Base-by-base conservation (phyloP, 345 rosid genomes). In the Brassica nigra region DNA sequence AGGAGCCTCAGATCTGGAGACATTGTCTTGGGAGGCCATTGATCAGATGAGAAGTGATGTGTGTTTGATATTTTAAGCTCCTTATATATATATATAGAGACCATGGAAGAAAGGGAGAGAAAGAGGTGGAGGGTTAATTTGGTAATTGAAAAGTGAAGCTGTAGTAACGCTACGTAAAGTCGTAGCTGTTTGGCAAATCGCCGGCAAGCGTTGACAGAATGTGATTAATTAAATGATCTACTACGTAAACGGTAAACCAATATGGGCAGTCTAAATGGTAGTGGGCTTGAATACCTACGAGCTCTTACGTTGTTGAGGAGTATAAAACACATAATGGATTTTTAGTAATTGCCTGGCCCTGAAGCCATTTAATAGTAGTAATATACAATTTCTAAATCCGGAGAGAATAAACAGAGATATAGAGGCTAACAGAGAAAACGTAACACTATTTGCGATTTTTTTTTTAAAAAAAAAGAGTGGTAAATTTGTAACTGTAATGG, bases 1-100 rank as follows among this genome's bases (percentile, higher is more conserved):
- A 29, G 68, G 0, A 79, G 90, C 73, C 66, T 80, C 84, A 77
- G 87, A 76, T 75, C 77, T 73, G 73, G 87, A 73, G 0, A 78
- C 65, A 4, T 81, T 63, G 66, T 70, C 80, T 3, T 84, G 33
- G 75, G 83, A 70, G 12, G 88, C 87, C 90, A 85, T 86, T 61
- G 76, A 30, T 52, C 2, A 12, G 70, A 80, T 80, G 36, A 27
- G 49, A 54, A 7, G 36, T 2, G 39, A 14, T 54, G 44, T 9
- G 1, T 34, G 14, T 65, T 23, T 76, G 68, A 52, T 71, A 66
- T 44, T 71, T 47, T 68, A 29, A 70, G 80, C 76, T 75, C 66
- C 31, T 47, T 66, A 34, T 78, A 62, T 70, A 39, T 39, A 39
- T 39, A 39, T 18, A 18, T 0, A 9, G 39, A 78, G 39, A 54